Evolutionary conservation across 371 early-diverging fungal genomes (phyloP), one percentile per base, ranked within the genome.

Genomic region (Actinomortierella wolfii): DNA sequence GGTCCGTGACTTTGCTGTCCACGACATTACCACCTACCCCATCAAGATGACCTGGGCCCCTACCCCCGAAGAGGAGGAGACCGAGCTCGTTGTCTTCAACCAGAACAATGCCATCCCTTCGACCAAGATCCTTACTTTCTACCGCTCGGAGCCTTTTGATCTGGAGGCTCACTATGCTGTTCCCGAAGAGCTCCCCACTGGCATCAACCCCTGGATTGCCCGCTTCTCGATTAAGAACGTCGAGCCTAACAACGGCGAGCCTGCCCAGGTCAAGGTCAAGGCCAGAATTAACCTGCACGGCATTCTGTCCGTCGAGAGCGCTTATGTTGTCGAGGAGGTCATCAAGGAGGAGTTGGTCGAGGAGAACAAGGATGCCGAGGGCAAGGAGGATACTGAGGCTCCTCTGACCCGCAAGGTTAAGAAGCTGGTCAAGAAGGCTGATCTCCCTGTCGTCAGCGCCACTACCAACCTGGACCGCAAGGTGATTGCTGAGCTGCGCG

Each of bases 1-100:
- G 81, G 97, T 97, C 66, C 94, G 97, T 65, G 97, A 97, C 56
- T 97, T 97, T 80, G 76, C 88, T 39, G 89, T 97, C 66, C 86
- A 92, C 68, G 98, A 98, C 81, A 84, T 93, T 76, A 90, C 89
- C 74, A 79, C 79, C 59, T 90, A 88, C 77, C 93, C 93, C 54
- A 85, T 94, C 70, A 79, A 82, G 62, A 71, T 90, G 75, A 80
- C 83, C 56, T 92, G 92, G 91, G 86, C 85, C 50, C 80, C 81
- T 13, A 78, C 81, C 25, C 79, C 76, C 53, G 86, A 84, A 56
- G 86, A 83, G 60, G 85, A 88, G 56, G 83, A 80, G 2, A 84
- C 86, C 57, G 82, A 80, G 63, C 84, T 89, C 45, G 84, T 82
- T 56, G 86, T 87, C 26, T 91, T 89, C 66, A 79, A 78, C 28